Conservation (phyloP, 306 rosid genomes). For the Lathyrus aphaca region DNA sequence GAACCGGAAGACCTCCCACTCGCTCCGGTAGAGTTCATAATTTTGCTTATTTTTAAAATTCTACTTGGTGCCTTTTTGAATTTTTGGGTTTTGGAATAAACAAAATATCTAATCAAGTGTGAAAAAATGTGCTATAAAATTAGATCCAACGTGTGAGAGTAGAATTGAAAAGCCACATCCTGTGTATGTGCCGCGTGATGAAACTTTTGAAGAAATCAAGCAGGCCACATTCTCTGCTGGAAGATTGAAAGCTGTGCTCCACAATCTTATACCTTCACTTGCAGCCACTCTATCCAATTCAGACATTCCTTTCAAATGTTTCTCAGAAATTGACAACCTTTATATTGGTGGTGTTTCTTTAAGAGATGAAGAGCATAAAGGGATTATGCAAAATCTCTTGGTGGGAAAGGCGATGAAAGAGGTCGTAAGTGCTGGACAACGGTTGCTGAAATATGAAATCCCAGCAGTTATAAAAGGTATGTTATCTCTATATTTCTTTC, state of each 20-base stretch:
- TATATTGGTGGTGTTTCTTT: slow-evolving; percentile 72
- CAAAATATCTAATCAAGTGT: slow-evolving; percentile 27
- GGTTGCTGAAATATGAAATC: slow-evolving; percentile 73
- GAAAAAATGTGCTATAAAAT: slow-evolving; percentile 24
- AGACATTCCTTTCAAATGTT: slow-evolving; percentile 80
- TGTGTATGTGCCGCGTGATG: slow-evolving; percentile 94
- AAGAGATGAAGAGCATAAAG: slow-evolving; percentile 61
- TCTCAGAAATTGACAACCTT: slow-evolving; percentile 87
- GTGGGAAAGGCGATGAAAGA: slow-evolving; percentile 60
- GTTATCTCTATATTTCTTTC: slow-evolving; percentile 7
- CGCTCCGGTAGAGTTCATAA: slow-evolving; percentile 50
- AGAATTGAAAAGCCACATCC: slow-evolving; percentile 96
- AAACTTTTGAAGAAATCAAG: slow-evolving; percentile 90
- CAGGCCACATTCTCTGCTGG: slow-evolving; percentile 84
- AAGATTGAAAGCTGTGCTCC: slow-evolving; percentile 86
- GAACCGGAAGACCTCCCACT: slow-evolving; percentile 78
- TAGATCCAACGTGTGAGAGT: slow-evolving; percentile 73
- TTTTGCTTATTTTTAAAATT: neutral
- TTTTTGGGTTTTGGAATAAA: slow-evolving; percentile 28
- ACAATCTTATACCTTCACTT: slow-evolving; percentile 82
- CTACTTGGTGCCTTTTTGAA: slow-evolving; percentile 3
- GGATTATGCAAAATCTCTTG: slow-evolving; percentile 38
- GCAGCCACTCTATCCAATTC: slow-evolving; percentile 79
- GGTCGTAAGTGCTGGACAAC: slow-evolving; percentile 57
- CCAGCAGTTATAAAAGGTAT: slow-evolving; percentile 78